Percentiles rank a stretch among this genome's conserved stretches.
These are phyloP conservation scores for Spergularia azorica DNA, from an alignment of 179 eudicot genomes.

Conservation along the genomic window DNA sequence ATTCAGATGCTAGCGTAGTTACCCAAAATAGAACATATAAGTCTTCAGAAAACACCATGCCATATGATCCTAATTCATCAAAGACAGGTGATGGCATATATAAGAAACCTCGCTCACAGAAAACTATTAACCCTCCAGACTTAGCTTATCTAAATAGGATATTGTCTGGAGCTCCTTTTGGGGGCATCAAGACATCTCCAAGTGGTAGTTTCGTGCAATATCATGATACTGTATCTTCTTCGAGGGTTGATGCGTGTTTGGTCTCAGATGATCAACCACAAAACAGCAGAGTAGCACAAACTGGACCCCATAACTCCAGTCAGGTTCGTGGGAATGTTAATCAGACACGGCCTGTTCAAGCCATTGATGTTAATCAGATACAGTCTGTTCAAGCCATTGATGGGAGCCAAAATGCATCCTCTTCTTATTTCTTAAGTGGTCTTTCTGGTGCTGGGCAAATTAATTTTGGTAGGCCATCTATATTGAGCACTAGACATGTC, in stretches of 20 bases:
- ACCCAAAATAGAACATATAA: slow-evolving; percentile 21
- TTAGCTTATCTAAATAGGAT: slow-evolving; percentile 11
- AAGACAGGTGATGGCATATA: slow-evolving; percentile 13
- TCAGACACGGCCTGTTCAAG: slow-evolving; percentile 22
- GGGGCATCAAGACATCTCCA: slow-evolving; percentile 12
- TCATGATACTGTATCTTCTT: slow-evolving; percentile 20
- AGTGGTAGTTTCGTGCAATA: slow-evolving; percentile 1
- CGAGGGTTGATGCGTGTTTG: slow-evolving; percentile 6
- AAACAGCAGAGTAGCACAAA: background rate
- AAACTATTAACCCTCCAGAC: slow-evolving; percentile 15
- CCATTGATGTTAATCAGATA: slow-evolving; percentile 23
- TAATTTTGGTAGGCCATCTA: slow-evolving; percentile 10
- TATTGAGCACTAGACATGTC: slow-evolving; percentile 3
- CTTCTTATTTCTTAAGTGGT: slow-evolving; percentile 1
- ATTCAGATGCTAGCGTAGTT: slow-evolving; percentile 18
- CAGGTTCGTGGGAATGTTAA: slow-evolving; percentile 17
- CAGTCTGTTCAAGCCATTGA: slow-evolving; percentile 23
- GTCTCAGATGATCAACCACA: slow-evolving; percentile 18
- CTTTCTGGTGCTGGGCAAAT: slow-evolving; percentile 10
- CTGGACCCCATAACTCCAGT: slow-evolving; percentile 19
- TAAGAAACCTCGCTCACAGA: slow-evolving; percentile 11
- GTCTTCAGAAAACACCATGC: slow-evolving; percentile 16
- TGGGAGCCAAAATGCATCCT: slow-evolving; percentile 4
- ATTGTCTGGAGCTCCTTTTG: slow-evolving; percentile 18
- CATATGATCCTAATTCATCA: slow-evolving; percentile 23